phyloP scores from a whole-genome alignment of 1,284 basidiomycete species.

The Cutaneotrichosporon mucoides region DNA sequence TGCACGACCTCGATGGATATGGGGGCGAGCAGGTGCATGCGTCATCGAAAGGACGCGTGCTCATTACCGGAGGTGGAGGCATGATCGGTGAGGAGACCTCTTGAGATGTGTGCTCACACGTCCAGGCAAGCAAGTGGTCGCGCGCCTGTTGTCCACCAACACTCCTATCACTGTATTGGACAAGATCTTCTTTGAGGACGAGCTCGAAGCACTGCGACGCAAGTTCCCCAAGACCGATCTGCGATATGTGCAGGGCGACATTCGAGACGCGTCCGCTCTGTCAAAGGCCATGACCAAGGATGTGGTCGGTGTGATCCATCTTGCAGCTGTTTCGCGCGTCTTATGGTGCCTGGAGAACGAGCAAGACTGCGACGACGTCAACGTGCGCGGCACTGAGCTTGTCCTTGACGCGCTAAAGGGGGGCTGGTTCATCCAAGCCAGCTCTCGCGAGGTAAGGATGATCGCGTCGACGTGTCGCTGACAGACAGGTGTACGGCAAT shows the following conservation, averaged over 20 bases:
- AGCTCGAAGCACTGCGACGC: conserved; percentile 17
- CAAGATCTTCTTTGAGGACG: conserved; percentile 23
- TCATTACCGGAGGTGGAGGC: conserved; percentile 13
- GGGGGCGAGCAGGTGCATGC: not conserved
- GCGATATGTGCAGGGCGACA: conserved; percentile 20
- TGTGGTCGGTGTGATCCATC: conserved; percentile 32
- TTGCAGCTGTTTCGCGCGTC: conserved; percentile 35
- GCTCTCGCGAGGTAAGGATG: conserved; percentile 21
- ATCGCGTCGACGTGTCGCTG: not conserved
- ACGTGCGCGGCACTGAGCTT: conserved; percentile 27
- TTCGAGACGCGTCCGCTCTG: conserved; percentile 22
- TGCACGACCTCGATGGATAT: conserved; percentile 1
- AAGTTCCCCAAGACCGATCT: conserved; percentile 16
- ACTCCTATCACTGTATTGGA: conserved; percentile 24
- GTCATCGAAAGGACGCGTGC: not conserved
- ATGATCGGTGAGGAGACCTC: conserved; percentile 7
- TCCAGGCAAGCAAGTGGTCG: conserved; percentile 26
- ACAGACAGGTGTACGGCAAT: conserved; percentile 25
- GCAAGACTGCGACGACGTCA: conserved; percentile 33
- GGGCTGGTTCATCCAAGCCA: conserved; percentile 36
- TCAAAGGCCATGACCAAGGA: conserved; percentile 20
- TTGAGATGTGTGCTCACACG: not conserved
- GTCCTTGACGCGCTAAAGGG: conserved; percentile 21
- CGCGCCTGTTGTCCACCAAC: conserved; percentile 14
- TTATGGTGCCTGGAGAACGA: conserved; percentile 34